phyloP scores from a whole-genome alignment of 306 rosid species.

The Cicer arietinum region DNA sequence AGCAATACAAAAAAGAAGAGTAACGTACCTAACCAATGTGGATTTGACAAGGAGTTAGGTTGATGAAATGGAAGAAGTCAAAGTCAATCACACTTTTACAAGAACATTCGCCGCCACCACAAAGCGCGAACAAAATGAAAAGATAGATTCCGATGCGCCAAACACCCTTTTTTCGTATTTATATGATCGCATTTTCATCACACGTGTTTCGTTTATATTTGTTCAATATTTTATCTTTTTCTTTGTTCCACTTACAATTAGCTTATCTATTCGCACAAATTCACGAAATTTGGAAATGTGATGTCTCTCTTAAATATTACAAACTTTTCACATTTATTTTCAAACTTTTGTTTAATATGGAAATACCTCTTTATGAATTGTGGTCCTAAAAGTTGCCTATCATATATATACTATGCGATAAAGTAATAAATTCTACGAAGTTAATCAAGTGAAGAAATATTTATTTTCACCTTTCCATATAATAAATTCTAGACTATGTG shows the following conservation, averaged over 20 bases:
- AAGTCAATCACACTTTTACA: neutral
- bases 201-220: neutral
- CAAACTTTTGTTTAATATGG: neutral
- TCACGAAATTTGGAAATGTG: neutral
- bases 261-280: neutral
- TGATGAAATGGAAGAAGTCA: neutral
- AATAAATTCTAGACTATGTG: neutral
- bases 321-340: conserved; percentile 11
- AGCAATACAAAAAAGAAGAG: neutral
- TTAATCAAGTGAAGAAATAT: neutral
- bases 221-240: neutral
- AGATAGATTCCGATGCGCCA: neutral
- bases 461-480: neutral
- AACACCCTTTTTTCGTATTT: neutral
- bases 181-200: neutral
- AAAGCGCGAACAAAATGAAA: neutral
- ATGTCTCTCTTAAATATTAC: neutral
- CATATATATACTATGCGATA: neutral
- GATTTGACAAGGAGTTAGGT: neutral
- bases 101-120: neutral
- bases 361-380: neutral
- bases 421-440: no score
- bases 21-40: neutral
- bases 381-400: neutral
- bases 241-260: neutral